phyloP scores from a whole-genome alignment of 352 stramenopile species.

The Pythium rhizo-oryzae region DNA sequence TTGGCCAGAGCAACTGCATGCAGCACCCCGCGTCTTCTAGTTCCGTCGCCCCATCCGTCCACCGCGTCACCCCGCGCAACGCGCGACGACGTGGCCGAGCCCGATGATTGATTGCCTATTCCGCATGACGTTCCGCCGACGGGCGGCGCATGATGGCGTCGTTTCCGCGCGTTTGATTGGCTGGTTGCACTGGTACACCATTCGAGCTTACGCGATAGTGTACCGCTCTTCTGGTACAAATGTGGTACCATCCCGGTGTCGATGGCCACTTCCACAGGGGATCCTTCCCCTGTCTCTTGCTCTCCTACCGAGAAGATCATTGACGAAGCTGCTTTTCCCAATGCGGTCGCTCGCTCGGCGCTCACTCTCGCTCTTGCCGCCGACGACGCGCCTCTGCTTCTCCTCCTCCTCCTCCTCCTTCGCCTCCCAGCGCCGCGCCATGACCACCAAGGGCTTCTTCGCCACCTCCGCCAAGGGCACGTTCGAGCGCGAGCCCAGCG shows the following conservation, averaged over 20 bases:
- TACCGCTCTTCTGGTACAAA: constrained; percentile 17
- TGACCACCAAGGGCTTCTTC: constrained; percentile 71
- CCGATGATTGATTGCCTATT: no score
- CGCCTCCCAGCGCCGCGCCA: constrained; percentile 27
- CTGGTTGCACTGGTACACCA: background rate
- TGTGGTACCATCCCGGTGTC: background rate
- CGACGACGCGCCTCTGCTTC: background rate
- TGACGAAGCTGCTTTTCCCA: constrained; percentile 8
- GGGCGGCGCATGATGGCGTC: constrained; percentile 11
- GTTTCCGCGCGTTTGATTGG: constrained; percentile 17
- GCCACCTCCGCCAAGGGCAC: constrained; percentile 66
- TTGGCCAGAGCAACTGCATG: no score
- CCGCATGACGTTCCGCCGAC: constrained; percentile 9
- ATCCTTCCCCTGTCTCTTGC: constrained; percentile 1
- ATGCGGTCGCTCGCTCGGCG: constrained; percentile 5
- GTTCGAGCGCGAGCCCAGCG: constrained; percentile 73
- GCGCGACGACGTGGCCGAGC: no score
- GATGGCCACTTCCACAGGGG: background rate
- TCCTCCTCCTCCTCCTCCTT: background rate
- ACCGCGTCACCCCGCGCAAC: no score
- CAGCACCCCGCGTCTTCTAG: no score
- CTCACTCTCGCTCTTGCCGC: constrained; percentile 16
- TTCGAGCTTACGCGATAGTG: constrained; percentile 17
- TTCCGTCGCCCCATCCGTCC: no score
- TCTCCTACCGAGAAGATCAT: constrained; percentile 26